Percentiles rank a stretch among this genome's conserved stretches.
These are phyloP conservation scores for Leccinum griseonigrum DNA, from an alignment of 1,284 basidiomycete species.

Conservation along the genomic window DNA sequence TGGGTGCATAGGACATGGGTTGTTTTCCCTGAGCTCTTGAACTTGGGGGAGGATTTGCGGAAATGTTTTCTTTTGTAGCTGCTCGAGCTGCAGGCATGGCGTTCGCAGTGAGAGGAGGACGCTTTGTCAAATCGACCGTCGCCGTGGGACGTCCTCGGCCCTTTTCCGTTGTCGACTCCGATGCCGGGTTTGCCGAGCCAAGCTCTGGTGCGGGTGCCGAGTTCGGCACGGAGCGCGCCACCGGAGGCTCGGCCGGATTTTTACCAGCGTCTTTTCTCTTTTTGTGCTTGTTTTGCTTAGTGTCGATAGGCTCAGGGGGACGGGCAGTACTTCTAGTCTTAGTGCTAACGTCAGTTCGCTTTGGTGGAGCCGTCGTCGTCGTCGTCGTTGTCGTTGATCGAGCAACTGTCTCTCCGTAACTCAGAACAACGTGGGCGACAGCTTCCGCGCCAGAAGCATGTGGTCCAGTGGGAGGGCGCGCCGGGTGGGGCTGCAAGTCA, in stretches of 20 bases:
- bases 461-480: slow-evolving; percentile 18
- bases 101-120: slow-evolving; percentile 39
- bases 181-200: slow-evolving; percentile 30
- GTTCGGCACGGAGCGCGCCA: slow-evolving; percentile 30
- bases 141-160: slow-evolving; percentile 38
- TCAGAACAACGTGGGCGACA: slow-evolving; percentile 40
- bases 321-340: slow-evolving; percentile 27
- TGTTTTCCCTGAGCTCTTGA: slow-evolving; percentile 77
- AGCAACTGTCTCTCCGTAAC: slow-evolving; percentile 36
- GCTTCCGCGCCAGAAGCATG: slow-evolving; percentile 22
- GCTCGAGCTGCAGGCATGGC: slow-evolving; percentile 43
- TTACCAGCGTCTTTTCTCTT: slow-evolving; percentile 27
- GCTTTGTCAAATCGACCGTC: slow-evolving; percentile 38
- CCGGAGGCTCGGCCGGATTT: slow-evolving; percentile 24
- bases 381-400: slow-evolving; percentile 12
- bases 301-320: slow-evolving; percentile 14
- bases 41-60: slow-evolving; percentile 49
- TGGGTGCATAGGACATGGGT: slow-evolving; percentile 59
- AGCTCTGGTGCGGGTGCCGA: slow-evolving; percentile 20
- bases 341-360: slow-evolving; percentile 22
- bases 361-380: slow-evolving; percentile 3
- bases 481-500: slow-evolving; percentile 27
- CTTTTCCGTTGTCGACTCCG: slow-evolving; percentile 36
- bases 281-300: slow-evolving; percentile 39
- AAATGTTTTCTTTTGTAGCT: slow-evolving; percentile 36